Evolutionary conservation across 1,139 yeast genomes (phyloP), one percentile per base, ranked within the genome.

Genomic region (Geotrichum klebahnii): DNA sequence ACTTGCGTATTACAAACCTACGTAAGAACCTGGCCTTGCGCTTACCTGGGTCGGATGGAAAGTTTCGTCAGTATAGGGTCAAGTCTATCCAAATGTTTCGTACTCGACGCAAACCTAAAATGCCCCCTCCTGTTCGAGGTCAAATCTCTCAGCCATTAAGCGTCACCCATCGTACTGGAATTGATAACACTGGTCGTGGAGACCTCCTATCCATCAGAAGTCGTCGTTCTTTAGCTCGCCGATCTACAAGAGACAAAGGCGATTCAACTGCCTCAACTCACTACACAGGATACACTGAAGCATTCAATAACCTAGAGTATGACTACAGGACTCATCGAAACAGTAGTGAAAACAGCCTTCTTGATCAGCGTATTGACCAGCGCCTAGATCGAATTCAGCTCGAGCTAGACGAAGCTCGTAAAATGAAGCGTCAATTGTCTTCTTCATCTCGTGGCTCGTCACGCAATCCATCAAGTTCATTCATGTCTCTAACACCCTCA

Each of bases 131-230:
- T 3, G 10, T 37, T 8, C 38, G 41, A 3, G 44, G 33, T 31
- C 43, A 39, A 19, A 52, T 52, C 34, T 45, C 52, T 10, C 35
- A 41, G 19, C 50, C 50, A 3, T 23, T 46, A 32, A 46, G 37
- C 22, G 47, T 45, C 20, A 39, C 45, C 22, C 36, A 49, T 14
- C 41, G 37, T 16, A 32, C 43, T 3, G 51, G 52, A 5, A 35
- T 44, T 20, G 28, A 37, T 12, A 35, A 38, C 10, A 19, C 40
- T 5, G 50, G 49, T 16, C 26, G 31, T 3, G 51, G 48, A 16
- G 52, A 48, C 17, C 26, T 35, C 14, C 34, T 41, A 4, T 37
- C 41, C 14, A 45, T 38, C 22, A 39, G 34, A 23, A 32, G 40
- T 26, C 40, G 39, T n/a, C n/a, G n/a, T n/a, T n/a, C n/a, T n/a